These are phyloP conservation scores for Aspergillus tubingensis DNA, from an alignment of 2,329 filamentous ascomycete species.

Conservation along the genomic window DNA sequence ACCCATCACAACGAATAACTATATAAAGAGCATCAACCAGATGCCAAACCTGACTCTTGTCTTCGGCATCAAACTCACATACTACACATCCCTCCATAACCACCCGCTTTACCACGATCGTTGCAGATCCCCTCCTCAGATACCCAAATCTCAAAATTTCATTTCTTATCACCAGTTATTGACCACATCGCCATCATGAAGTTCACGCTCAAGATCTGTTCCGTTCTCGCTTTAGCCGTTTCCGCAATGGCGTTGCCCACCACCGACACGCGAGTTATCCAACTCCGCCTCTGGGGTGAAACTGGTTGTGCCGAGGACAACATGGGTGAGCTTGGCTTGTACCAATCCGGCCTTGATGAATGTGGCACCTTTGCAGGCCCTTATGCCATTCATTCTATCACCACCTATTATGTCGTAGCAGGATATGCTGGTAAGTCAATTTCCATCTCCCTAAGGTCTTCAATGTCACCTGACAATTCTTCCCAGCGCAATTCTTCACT, in stretches of 20 bases:
- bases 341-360: conserved; percentile 17
- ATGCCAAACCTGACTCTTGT: not conserved
- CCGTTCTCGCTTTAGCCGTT: conserved; percentile 10
- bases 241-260: conserved; percentile 13
- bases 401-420: conserved; percentile 13
- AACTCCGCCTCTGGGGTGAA: conserved; percentile 22
- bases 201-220: conserved; percentile 11
- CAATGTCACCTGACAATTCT: no score
- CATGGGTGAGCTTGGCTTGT: conserved; percentile 21
- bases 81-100: not conserved
- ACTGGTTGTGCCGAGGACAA: conserved; percentile 17
- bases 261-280: conserved; percentile 16
- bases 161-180: not conserved
- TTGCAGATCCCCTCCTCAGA: not conserved
- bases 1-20: no score
- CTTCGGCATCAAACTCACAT: no score
- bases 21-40: not conserved
- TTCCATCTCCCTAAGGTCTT: not conserved
- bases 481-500: not conserved
- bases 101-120: not conserved
- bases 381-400: conserved; percentile 14
- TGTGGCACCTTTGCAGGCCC: conserved; percentile 14
- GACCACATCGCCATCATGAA: not conserved
- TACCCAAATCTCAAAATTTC: no score
- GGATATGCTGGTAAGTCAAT: conserved; percentile 7